Evolutionary conservation across 768 basidiomycete genomes (phyloP).

Genomic region (Sarcodon sp.): DNA sequence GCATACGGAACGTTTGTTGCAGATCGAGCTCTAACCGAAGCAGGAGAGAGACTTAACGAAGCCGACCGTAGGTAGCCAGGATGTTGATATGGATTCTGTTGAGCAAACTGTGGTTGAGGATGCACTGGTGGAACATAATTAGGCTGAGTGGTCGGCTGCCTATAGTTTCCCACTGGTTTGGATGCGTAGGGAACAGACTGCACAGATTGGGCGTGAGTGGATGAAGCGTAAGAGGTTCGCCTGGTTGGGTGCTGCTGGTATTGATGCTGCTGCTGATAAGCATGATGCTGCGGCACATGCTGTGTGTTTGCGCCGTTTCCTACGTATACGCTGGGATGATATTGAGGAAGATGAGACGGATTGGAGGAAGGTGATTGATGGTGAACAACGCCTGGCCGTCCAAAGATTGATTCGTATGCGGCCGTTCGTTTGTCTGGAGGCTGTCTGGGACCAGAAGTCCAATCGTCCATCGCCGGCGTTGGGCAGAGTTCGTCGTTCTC

Average conservation of each 20-base stretch:
- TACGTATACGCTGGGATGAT: slow-evolving; percentile 8
- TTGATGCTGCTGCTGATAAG: slow-evolving; percentile 24
- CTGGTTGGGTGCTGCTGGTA: slow-evolving; percentile 29
- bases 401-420: slow-evolving; percentile 84
- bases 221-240: slow-evolving; percentile 28
- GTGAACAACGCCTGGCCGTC: slow-evolving; percentile 50
- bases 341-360: slow-evolving; percentile 9
- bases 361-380: slow-evolving; percentile 22
- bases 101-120: slow-evolving; percentile 12
- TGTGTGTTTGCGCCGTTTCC: slow-evolving; percentile 2
- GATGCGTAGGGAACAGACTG: slow-evolving; percentile 10
- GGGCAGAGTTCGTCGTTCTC: neutral
- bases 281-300: slow-evolving; percentile 16
- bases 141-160: slow-evolving; percentile 23
- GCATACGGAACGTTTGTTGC: slow-evolving; percentile 30
- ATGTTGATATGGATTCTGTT: slow-evolving; percentile 17
- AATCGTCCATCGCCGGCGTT: slow-evolving; percentile 24
- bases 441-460: slow-evolving; percentile 45
- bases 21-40: slow-evolving; percentile 36
- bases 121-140: slow-evolving; percentile 11
- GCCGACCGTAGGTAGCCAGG: slow-evolving; percentile 12
- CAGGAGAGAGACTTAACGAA: slow-evolving; percentile 26
- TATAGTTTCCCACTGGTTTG: slow-evolving; percentile 16
- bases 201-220: slow-evolving; percentile 21
- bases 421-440: slow-evolving; percentile 59